Evolutionary conservation across 495 filamentous ascomycete genomes (phyloP).

Genomic region (Aspergillus asperescens): DNA sequence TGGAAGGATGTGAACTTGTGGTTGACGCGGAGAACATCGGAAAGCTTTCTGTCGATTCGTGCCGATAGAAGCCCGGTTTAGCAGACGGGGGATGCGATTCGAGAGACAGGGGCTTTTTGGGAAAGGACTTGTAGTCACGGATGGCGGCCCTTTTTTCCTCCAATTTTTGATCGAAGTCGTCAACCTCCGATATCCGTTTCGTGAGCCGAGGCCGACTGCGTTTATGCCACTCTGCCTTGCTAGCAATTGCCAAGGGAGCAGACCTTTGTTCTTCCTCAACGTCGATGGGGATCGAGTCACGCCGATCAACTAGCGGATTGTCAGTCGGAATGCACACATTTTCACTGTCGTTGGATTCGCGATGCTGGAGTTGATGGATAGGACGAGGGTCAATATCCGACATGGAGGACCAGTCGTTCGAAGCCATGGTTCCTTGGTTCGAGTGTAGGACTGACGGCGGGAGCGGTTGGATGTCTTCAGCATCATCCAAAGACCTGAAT

Average conservation of each 20-base stretch:
- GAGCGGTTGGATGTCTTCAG: constrained; percentile 37
- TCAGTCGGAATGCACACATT: constrained; percentile 15
- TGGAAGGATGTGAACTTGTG: constrained; percentile 49
- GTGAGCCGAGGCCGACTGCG: constrained; percentile 24
- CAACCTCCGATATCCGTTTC: constrained; percentile 32
- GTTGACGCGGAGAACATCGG: constrained; percentile 78
- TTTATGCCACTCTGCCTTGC: constrained; percentile 38
- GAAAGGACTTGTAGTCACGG: constrained; percentile 40
- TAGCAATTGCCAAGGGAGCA: constrained; percentile 42
- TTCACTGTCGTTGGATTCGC: constrained; percentile 28
- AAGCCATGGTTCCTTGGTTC: constrained; percentile 25
- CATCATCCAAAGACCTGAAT: constrained; percentile 30
- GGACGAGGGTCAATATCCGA: constrained; percentile 25
- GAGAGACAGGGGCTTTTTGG: constrained; percentile 42
- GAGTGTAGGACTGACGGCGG: constrained; percentile 43
- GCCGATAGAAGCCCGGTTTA: constrained; percentile 47
- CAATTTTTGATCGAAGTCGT: constrained; percentile 41
- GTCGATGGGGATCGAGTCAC: constrained; percentile 20
- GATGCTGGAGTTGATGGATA: constrained; percentile 21
- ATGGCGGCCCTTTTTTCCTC: constrained; percentile 43
- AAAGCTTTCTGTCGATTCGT: constrained; percentile 77
- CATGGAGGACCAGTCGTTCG: constrained; percentile 35
- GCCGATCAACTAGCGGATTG: constrained; percentile 19
- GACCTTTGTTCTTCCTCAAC: constrained; percentile 36
- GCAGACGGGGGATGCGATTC: constrained; percentile 33